Base-by-base conservation (phyloP, 2,329 filamentous ascomycete species). In the Stagonosporopsis cucurbitacearum region DNA sequence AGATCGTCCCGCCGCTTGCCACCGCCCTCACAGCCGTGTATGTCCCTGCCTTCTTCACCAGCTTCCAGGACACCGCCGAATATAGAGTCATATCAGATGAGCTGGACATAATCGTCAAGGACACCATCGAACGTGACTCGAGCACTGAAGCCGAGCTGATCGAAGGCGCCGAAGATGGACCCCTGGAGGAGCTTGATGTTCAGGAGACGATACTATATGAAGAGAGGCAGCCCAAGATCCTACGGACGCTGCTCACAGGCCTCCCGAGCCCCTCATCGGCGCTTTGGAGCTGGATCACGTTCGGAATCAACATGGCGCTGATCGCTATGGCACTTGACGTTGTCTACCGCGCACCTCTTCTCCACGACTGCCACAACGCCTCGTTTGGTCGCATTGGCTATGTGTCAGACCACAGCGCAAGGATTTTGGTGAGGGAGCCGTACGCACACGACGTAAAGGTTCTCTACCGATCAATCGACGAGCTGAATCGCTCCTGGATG, bases 381-480 rank as follows among this genome's bases (percentile, higher is more conserved):
- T 91, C 92, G 0, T 96, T 99, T 73, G 90, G 91, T 36, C 85
- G 95, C 8, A 80, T 96, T 15, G 95, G 95, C 23, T 94, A 94
- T 72, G 88, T 98, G 25, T 96, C 92, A 4, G 84, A 90, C 17
- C 85, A 82, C 0, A 88, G 88, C 52, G 95, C 92, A 20, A 92
- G 87, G 58, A 82, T 99, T 35, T 79, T 99, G 25, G 81, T 99
- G 42, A 86, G 95, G 54, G 95, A 98, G 74, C 92, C 95, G 0
- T 85, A 96, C 64, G 81, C 85, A 47, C 73, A 83, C 30, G 86
- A 89, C 65, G 84, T 96, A 71, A 83, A 60, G 45, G 66, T 71
- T 13, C 58, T 66, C 17, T 75, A 74, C 47, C 67, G 73, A 9
- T 68, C 70, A 0, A 59, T 73, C 20, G 67, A 73, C 32, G 60